Evolutionary conservation across 306 rosid species (phyloP).

Genomic region (Vachellia pachyceras): DNA sequence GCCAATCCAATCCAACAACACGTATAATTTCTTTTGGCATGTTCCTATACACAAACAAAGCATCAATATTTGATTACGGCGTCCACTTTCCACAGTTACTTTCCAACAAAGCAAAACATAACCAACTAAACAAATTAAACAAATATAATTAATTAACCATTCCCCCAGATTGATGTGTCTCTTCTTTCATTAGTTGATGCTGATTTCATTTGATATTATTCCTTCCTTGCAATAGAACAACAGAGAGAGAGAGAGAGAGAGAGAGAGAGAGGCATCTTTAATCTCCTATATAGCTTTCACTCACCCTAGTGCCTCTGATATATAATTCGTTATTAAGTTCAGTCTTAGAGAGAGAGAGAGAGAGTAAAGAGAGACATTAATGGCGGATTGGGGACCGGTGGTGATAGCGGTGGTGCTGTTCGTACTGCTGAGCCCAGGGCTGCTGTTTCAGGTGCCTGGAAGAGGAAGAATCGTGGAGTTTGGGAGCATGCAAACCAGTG

Average conservation of each 20-base stretch:
- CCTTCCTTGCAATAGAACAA: not conserved
- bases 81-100: too few relatives aligned
- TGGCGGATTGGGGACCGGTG: constrained; percentile 86
- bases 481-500: constrained; percentile 68
- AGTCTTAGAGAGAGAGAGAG: not conserved
- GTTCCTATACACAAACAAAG: too few relatives aligned
- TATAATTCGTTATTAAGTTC: not conserved
- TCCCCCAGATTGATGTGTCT: too few relatives aligned
- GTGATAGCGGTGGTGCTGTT: constrained; percentile 78
- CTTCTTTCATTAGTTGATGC: not conserved
- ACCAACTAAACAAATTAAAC: too few relatives aligned
- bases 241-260: not conserved
- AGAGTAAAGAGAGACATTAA: not conserved
- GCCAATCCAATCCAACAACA: too few relatives aligned
- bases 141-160: too few relatives aligned
- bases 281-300: not conserved
- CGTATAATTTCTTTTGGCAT: too few relatives aligned
- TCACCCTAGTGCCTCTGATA: not conserved
- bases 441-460: constrained; percentile 70
- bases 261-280: not conserved
- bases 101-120: too few relatives aligned
- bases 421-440: constrained; percentile 67
- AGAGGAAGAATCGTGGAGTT: constrained; percentile 56
- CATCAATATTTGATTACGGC: too few relatives aligned
- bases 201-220: not conserved